Evolutionary conservation across 2,329 filamentous ascomycete species (phyloP).

Genomic region (Cadophora sp.): DNA sequence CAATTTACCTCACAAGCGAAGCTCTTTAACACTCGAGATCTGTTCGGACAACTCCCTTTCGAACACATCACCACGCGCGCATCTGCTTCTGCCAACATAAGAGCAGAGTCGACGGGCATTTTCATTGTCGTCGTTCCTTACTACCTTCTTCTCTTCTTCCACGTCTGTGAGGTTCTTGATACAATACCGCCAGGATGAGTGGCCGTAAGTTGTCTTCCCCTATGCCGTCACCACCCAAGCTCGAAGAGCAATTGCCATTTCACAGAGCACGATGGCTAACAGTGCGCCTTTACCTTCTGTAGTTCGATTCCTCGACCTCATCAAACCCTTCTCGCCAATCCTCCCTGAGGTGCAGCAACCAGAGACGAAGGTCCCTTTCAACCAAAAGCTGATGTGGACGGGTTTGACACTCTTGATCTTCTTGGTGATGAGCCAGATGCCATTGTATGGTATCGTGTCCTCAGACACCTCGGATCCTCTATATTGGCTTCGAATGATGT

Average conservation of each 20-base stretch:
- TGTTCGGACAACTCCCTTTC: conserved; percentile 40
- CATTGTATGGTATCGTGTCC: conserved; percentile 97
- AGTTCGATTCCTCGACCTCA: conserved; percentile 99
- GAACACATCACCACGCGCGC: conserved; percentile 42
- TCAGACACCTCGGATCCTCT: conserved; percentile 98
- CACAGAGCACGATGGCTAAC: conserved; percentile 37
- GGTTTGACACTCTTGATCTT: conserved; percentile 96
- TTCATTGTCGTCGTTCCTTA: conserved; percentile 41
- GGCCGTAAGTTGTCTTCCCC: conserved; percentile 47
- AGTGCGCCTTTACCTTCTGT: conserved; percentile 28
- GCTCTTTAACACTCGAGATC: conserved; percentile 35
- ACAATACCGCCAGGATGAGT: conserved; percentile 51
- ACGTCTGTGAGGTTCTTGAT: conserved; percentile 47
- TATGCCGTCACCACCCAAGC: conserved; percentile 24
- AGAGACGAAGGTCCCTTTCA: conserved; percentile 98
- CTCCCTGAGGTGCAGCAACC: conserved; percentile 98
- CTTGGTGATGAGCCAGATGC: conserved; percentile 99
- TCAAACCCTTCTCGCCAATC: conserved; percentile 99
- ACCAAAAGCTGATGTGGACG: conserved; percentile 97
- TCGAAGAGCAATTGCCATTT: conserved; percentile 30
- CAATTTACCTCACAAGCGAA: conserved; percentile 36
- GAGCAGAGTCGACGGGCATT: conserved; percentile 40
- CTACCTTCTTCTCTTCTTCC: conserved; percentile 43
- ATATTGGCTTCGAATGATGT: conserved; percentile 99
- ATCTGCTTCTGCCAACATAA: conserved; percentile 37